phyloP scores from a whole-genome alignment of 768 basidiomycete genomes.

The Pleurotus pulmonarius region DNA sequence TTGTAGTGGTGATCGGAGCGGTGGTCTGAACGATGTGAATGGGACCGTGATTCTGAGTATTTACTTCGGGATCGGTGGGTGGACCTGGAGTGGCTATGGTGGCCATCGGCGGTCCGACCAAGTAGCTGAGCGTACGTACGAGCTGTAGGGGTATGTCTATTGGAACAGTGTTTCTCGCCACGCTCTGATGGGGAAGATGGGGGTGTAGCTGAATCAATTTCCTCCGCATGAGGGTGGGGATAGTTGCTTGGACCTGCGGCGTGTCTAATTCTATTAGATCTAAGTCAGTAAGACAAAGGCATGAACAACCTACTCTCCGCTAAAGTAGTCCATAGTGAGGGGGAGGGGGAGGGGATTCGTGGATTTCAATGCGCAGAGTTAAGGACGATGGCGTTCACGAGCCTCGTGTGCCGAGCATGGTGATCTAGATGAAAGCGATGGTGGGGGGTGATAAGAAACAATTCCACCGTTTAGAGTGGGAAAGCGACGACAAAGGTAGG shows the following conservation, averaged over 20 bases:
- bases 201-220: constrained; percentile 2
- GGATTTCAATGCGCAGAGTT: too few relatives aligned
- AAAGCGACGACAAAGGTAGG: too few relatives aligned
- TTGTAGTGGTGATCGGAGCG: background rate
- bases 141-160: constrained; percentile 1
- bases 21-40: background rate
- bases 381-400: too few relatives aligned
- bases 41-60: background rate
- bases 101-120: background rate
- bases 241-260: background rate
- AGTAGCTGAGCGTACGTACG: background rate
- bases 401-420: too few relatives aligned
- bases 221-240: background rate
- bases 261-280: background rate
- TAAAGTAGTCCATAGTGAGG: too few relatives aligned
- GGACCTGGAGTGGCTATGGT: background rate
- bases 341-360: too few relatives aligned
- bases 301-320: too few relatives aligned
- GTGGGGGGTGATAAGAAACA: too few relatives aligned
- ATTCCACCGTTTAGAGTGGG: too few relatives aligned
- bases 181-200: constrained; percentile 4
- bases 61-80: background rate
- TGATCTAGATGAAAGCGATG: too few relatives aligned
- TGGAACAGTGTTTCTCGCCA: background rate
- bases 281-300: too few relatives aligned